These are phyloP conservation scores for Omphalea diandra DNA, from an alignment of 441 rosid genomes.

Conservation along the genomic window DNA sequence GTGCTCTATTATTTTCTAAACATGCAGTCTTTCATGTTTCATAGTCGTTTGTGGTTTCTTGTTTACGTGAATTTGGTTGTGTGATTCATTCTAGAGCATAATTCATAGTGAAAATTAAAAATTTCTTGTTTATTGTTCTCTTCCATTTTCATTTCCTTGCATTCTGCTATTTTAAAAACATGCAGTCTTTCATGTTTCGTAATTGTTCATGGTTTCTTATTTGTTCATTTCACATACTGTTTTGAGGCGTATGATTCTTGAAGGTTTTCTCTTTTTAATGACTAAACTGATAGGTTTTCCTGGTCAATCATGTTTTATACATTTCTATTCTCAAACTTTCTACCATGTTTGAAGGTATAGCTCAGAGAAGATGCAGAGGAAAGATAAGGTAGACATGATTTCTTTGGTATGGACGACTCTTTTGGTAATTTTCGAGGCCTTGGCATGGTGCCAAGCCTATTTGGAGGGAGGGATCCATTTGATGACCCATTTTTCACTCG, in stretches of 20 bases:
- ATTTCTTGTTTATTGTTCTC: too few species aligned
- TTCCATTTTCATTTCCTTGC: too few species aligned
- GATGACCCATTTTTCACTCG: slow-evolving; percentile 67
- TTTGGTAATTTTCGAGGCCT: slow-evolving; percentile 36
- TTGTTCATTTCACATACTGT: background rate
- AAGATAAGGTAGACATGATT: slow-evolving; percentile 39
- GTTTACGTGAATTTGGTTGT: too few species aligned
- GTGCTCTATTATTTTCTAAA: too few species aligned
- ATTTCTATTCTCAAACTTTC: background rate
- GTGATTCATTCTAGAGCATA: too few species aligned
- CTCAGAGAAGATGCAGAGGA: slow-evolving; percentile 44
- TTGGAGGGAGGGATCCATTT: slow-evolving; percentile 72
- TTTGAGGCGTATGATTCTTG: background rate
- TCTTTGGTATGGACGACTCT: slow-evolving; percentile 36
- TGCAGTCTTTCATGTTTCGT: too few species aligned
- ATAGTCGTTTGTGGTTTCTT: too few species aligned
- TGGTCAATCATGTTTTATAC: background rate
- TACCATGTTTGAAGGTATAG: background rate
- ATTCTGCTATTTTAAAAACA: too few species aligned
- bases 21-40: too few species aligned
- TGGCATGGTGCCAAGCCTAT: slow-evolving; percentile 46
- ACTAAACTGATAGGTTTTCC: background rate
- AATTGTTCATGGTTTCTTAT: too few species aligned
- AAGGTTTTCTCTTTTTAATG: background rate
- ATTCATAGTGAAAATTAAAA: too few species aligned